Conservation (phyloP, 129 eudicot species). For the Flaveria linearis region DNA sequence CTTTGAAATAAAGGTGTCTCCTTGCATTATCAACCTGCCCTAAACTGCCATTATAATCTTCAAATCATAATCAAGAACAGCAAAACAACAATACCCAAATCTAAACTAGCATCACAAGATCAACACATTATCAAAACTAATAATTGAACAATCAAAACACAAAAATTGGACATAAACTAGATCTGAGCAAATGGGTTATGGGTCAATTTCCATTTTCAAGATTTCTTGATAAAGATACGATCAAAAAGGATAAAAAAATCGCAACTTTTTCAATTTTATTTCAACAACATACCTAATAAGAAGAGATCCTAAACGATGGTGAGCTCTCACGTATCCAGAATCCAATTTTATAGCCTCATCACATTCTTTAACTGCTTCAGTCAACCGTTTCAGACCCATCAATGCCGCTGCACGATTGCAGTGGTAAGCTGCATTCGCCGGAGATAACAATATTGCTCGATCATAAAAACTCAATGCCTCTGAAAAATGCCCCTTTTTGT, state of each 20-base stretch:
- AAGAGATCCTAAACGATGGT: conserved; percentile 77
- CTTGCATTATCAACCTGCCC: conserved; percentile 89
- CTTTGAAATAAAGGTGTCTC: conserved; percentile 57
- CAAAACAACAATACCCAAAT: conserved; percentile 20
- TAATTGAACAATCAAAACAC: conserved; percentile 12
- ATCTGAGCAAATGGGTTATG: conserved; percentile 21
- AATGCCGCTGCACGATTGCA: conserved; percentile 85
- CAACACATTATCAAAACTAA: conserved; percentile 12
- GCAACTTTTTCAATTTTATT: conserved; percentile 11
- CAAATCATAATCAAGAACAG: conserved; percentile 33
- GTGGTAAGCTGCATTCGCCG: conserved; percentile 69
- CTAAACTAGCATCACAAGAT: conserved; percentile 23
- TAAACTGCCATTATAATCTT: conserved; percentile 58
- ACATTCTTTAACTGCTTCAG: conserved; percentile 71
- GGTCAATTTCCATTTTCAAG: background rate
- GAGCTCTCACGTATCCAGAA: conserved; percentile 69
- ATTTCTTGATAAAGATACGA: conserved; percentile 9
- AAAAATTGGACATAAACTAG: conserved; percentile 4
- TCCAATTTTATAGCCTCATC: conserved; percentile 85
- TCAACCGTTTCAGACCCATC: conserved; percentile 61
- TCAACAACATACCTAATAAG: conserved; percentile 68
- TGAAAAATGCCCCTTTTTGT: conserved; percentile 46
- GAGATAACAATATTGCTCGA: conserved; percentile 59
- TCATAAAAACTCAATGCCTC: conserved; percentile 78
- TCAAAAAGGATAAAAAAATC: conserved; percentile 18